Evolutionary conservation across 2,329 filamentous ascomycete species (phyloP), one percentile per base, ranked within the genome.

Genomic region (Diaporthe citri): DNA sequence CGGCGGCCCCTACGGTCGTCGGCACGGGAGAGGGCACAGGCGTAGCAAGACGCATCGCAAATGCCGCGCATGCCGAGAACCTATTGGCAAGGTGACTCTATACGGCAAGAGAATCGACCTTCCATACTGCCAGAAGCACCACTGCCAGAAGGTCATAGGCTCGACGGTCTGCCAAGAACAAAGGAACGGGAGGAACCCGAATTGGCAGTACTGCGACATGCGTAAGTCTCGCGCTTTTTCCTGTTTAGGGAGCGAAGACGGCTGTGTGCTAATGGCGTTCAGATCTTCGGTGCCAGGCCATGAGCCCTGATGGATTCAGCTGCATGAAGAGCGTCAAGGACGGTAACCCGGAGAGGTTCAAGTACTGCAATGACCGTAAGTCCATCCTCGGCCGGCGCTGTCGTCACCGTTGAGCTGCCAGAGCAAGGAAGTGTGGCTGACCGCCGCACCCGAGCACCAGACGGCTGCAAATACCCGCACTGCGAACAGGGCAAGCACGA

Each of bases 361-460:
- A 74, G 28, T 80, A 75, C 31, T 80, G 79, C 69, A 72, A 70
- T 15, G 76, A 77, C 15, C 79, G 79, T 80, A 64, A 64, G 79
- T 77, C 43, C 20, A n/a, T 22, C 34, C 48, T 17, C 20, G 9
- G 13, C 3, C 28, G 8, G 22, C 8, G 5, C 5, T 28, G 41
- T 17, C 51, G 7, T 25, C 25, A 15, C 15, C 7, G 20, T 5
- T 22, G 22, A n/a, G 15, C 12, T 12, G 8, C 28, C 39, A 9
- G 15, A 9, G 15, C 55, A 52, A 59, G 22, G 51, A 9, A 43
- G 22, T 12, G 6, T 25, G 31, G 12, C 41, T 48, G 51, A 22
- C 36, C 39, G 39, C 43, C 64, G 15, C 31, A 36, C 2, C 7
- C 9, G 34, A 55, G 71, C 39, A 28, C 34, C 25, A 80, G 79